Evolutionary conservation across 1,284 basidiomycete genomes (phyloP), one percentile per base, ranked within the genome.

Genomic region (Porogramme epimiltina): DNA sequence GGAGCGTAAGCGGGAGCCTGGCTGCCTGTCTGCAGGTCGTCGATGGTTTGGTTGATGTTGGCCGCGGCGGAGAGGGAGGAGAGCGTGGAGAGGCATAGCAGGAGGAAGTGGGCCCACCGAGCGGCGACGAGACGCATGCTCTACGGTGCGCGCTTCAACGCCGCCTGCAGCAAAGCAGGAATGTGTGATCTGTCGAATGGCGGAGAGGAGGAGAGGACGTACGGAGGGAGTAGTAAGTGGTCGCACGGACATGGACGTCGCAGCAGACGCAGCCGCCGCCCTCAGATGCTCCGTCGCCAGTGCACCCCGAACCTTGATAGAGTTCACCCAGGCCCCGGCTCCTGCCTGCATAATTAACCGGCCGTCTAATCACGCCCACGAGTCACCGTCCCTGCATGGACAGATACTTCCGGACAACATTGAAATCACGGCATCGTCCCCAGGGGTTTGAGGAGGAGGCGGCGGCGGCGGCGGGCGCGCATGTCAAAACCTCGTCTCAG

Each of bases 41-140:
- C 57, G 18, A 59, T 51, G 3, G 57, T 59, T 24, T n/a, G 13
- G 42, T 59, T 59, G 15, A 24, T n/a, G 31, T 34, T 15, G 3
- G 13, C 22, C 9, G 40, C 18, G 11, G 43, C 34, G 34, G n/a
- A 28, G 26, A 6, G 39, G 25, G 24, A 15, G 33, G 19, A 15
- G 40, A n/a, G 25, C 19, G 10, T 28, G 9, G 19, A 42, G 18
- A 9, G 5, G 36, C 13, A 36, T 24, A 28, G 24, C 15, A 47
- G 40, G 38, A 23, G 16, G 31, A 46, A 18, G 19, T 28, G 38
- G 33, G 43, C 28, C 11, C 19, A 36, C n/a, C 34, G 15, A 38
- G 44, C 44, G 36, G 34, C 44, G 36, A 23, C 34, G 33, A 37
- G 22, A 5, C 13, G 34, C 44, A 45, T 45, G 44, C 44, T 45